These are phyloP conservation scores for Salicornia ramosissima DNA, from an alignment of 148 eudicot species.

Conservation along the genomic window DNA sequence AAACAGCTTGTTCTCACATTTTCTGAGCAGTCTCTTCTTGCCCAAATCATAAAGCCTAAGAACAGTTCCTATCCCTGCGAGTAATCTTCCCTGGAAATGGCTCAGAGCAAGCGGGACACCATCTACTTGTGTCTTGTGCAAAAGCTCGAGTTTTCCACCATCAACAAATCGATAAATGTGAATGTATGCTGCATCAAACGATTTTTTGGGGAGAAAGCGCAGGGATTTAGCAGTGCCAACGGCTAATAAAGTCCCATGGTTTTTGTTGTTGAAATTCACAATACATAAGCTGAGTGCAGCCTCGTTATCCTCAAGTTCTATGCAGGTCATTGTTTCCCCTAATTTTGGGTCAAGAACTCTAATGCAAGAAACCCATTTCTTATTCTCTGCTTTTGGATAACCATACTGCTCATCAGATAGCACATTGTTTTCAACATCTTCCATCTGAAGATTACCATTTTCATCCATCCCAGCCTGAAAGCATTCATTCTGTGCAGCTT, in stretches of 20 bases:
- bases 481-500: conserved; percentile 73
- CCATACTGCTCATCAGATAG: conserved; percentile 95
- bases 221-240: conserved; percentile 95
- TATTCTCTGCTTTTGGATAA: conserved; percentile 83
- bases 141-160: conserved; percentile 84
- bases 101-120: conserved; percentile 92
- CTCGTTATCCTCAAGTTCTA: conserved; percentile 97
- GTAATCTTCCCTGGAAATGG: conserved; percentile 92
- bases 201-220: conserved; percentile 81
- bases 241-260: conserved; percentile 90
- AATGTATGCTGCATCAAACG: conserved; percentile 70
- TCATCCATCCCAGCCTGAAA: conserved; percentile 80
- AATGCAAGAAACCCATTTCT: conserved; percentile 95
- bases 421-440: conserved; percentile 71
- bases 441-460: conserved; percentile 73
- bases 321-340: conserved; percentile 64
- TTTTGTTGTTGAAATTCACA: conserved; percentile 92
- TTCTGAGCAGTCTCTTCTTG: conserved; percentile 81
- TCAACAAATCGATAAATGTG: conserved; percentile 91
- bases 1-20: conserved; percentile 97
- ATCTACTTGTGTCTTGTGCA: conserved; percentile 97
- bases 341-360: conserved; percentile 91
- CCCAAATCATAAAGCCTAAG: conserved; percentile 94
- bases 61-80: conserved; percentile 87
- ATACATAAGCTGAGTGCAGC: conserved; percentile 94